phyloP scores from a whole-genome alignment of 495 filamentous ascomycete species.

The Penicilliopsis zonata region DNA sequence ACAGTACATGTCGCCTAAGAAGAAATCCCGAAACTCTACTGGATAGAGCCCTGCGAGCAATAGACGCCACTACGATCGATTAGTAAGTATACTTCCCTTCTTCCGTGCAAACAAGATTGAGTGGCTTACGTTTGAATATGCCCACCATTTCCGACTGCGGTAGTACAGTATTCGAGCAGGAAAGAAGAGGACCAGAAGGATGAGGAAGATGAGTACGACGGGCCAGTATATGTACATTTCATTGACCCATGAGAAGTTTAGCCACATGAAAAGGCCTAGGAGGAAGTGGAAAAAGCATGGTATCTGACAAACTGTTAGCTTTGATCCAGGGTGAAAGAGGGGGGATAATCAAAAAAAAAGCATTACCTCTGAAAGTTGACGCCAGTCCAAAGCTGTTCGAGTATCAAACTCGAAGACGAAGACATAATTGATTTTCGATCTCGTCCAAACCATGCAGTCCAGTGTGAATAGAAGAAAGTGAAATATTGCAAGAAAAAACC shows the following conservation, averaged over 20 bases:
- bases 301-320: slow-evolving; percentile 32
- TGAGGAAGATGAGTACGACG: slow-evolving; percentile 61
- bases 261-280: slow-evolving; percentile 68
- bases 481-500: slow-evolving; percentile 67
- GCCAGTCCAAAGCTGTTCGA: slow-evolving; percentile 76
- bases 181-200: slow-evolving; percentile 56
- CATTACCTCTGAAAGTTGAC: slow-evolving; percentile 63
- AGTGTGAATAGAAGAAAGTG: slow-evolving; percentile 67
- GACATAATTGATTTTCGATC: slow-evolving; percentile 79
- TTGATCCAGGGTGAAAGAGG: slow-evolving; percentile 1
- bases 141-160: slow-evolving; percentile 67
- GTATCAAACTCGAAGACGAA: slow-evolving; percentile 97
- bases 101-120: too few species aligned
- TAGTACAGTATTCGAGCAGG: slow-evolving; percentile 66
- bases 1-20: slow-evolving; percentile 94
- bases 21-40: slow-evolving; percentile 96
- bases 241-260: slow-evolving; percentile 68
- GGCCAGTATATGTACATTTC: slow-evolving; percentile 79
- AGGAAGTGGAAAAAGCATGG: slow-evolving; percentile 67
- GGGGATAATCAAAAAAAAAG: not conserved
- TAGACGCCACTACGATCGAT: slow-evolving; percentile 55
- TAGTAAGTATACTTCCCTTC: slow-evolving; percentile 25
- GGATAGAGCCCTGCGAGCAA: slow-evolving; percentile 77
- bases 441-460: slow-evolving; percentile 70
- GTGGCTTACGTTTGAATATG: slow-evolving; percentile 76